Base-by-base conservation (phyloP, 2,329 filamentous ascomycete species). In the Shiraia sp. region DNA sequence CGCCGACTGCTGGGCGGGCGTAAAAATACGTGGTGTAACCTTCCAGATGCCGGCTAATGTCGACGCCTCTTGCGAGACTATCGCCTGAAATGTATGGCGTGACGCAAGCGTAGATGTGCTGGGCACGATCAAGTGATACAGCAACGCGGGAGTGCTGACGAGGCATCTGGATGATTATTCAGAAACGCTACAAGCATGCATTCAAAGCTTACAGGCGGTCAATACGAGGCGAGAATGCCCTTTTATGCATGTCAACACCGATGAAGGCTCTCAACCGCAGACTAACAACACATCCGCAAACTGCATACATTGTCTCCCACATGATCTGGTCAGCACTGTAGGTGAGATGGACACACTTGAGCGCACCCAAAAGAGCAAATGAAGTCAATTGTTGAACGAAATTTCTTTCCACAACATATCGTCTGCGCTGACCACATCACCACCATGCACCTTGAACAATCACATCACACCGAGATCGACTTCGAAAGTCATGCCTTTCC, bases 41-140 rank as follows among this genome's bases (percentile, higher is more conserved):
- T 35, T 29, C 33, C 40, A 41, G 37, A 35, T 35, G 27, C 36
- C 36, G 45, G 40, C 36, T 38, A 34, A 37, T 48, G 26, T 29
- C 29, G 16, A 26, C 26, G 23, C 44, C 26, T 47, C 27, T 32
- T 35, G 22, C 17, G 14, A 32, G 17, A 17, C 10, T 30, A 9
- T 16, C 28, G 32, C 34, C 23, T 36, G 39, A 31, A 28, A 36
- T 32, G 42, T 42, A 38, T 41, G 30, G 37, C 38, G 27, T 29
- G 23, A 13, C 33, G 27, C 36, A 33, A 28, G 37, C 17, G 34
- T 22, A 23, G 14, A 23, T 32, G 30, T 28, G 24, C 24, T 6
- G 14, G 33, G 24, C 19, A 36, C 33, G 17, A 16, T 24, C 34
- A 25, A 36, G 29, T 12, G 22, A 9, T n/a, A 10, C 15, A 27